Percentiles rank a stretch among this genome's conserved stretches.
Conservation (phyloP, 2,329 filamentous ascomycete genomes). For the Nemania sp. region DNA sequence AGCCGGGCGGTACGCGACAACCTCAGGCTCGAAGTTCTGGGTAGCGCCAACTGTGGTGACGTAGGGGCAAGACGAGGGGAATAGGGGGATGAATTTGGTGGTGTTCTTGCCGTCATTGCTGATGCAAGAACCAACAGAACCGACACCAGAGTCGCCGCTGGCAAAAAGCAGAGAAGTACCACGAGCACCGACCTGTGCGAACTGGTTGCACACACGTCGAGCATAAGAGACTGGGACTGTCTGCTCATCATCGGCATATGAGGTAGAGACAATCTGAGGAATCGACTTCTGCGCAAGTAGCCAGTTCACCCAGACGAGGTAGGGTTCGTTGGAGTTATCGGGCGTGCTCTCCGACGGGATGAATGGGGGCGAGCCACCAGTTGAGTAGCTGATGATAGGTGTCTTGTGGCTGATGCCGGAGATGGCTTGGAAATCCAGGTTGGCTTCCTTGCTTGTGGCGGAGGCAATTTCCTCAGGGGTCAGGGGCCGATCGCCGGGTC, state of each 20-base stretch:
- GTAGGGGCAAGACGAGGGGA: conserved; percentile 53
- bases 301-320: conserved; percentile 57
- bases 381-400: conserved; percentile 41
- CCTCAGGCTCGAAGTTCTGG: conserved; percentile 42
- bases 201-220: conserved; percentile 55
- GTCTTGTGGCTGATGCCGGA: conserved; percentile 40
- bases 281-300: conserved; percentile 51
- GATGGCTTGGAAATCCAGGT: conserved; percentile 41
- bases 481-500: conserved; percentile 38
- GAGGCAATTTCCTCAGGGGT: conserved; percentile 34
- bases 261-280: conserved; percentile 61
- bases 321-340: conserved; percentile 57
- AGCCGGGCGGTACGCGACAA: conserved; percentile 43
- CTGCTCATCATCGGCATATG: conserved; percentile 63
- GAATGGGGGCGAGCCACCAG: conserved; percentile 42
- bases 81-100: conserved; percentile 56
- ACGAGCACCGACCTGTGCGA: conserved; percentile 57
- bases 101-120: conserved; percentile 61
- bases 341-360: conserved; percentile 33
- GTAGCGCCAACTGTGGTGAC: conserved; percentile 42
- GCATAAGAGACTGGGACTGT: conserved; percentile 58
- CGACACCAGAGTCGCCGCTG: conserved; percentile 54
- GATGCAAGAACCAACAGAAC: conserved; percentile 46
- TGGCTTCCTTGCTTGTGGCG: conserved; percentile 36
- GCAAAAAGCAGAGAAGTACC: conserved; percentile 57